Percentiles rank a stretch among this genome's conserved stretches.
Conservation (phyloP, 2,329 filamentous ascomycete species). For the Fusarium irregulare region DNA sequence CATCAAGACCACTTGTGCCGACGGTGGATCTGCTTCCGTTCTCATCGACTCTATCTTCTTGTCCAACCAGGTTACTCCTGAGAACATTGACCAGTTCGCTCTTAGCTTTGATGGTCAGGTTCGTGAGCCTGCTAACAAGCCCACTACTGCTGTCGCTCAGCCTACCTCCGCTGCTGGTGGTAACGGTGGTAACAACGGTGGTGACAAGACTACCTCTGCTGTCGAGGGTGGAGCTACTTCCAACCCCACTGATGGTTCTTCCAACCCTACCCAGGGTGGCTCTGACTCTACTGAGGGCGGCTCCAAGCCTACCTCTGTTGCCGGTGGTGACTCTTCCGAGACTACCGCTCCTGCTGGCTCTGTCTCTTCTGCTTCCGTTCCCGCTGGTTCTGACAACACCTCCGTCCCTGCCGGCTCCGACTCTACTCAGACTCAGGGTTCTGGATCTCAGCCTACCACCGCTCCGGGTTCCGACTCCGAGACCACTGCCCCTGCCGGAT, state of each 20-base stretch:
- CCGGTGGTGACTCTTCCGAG: background rate
- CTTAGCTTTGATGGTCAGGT: slow-evolving; percentile 31
- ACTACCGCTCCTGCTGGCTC: background rate
- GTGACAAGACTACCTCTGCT: background rate
- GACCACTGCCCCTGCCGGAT: background rate
- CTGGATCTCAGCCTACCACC: background rate
- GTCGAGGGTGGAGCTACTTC: background rate
- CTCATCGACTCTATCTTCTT: slow-evolving; percentile 38
- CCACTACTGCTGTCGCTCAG: background rate
- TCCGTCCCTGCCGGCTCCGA: background rate
- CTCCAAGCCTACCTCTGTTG: background rate
- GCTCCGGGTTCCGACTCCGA: background rate
- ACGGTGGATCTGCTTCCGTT: slow-evolving; percentile 8
- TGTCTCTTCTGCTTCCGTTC: background rate
- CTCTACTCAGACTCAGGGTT: background rate
- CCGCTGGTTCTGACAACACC: background rate
- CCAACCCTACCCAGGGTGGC: background rate
- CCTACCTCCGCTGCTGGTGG: background rate
- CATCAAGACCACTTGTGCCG: slow-evolving; percentile 18
- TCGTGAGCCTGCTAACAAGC: background rate
- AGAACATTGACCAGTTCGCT: slow-evolving; percentile 24
- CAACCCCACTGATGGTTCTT: background rate
- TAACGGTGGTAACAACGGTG: background rate
- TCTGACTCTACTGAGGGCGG: background rate
- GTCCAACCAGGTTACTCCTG: slow-evolving; percentile 36